A percentile compares a stretch with the other conserved stretches of the same genome.
Evolutionary conservation across 495 filamentous ascomycete species (phyloP).

Genomic region (Aspergillus sparsus): DNA sequence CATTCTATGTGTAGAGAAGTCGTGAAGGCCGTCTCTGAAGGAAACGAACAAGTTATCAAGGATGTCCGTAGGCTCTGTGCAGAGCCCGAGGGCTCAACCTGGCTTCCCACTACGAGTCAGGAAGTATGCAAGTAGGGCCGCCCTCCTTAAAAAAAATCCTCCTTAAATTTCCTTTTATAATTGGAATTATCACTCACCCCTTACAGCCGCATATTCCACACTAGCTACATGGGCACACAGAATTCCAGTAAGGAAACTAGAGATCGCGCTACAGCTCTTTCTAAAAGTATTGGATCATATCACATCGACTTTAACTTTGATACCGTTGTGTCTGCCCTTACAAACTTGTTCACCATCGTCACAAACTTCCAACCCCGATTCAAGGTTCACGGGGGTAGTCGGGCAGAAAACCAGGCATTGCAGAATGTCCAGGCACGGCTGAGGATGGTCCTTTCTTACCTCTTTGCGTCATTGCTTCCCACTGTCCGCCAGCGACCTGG

Average conservation of each 20-base stretch:
- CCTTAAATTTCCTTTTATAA: neutral
- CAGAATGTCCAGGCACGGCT: conserved; percentile 82
- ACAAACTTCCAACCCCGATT: conserved; percentile 64
- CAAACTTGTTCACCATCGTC: conserved; percentile 53
- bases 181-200: conserved; percentile 16
- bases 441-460: conserved; percentile 79
- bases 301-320: conserved; percentile 81
- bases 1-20: conserved; percentile 79
- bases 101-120: conserved; percentile 55
- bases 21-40: conserved; percentile 60
- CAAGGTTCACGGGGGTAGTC: conserved; percentile 65
- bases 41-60: conserved; percentile 67
- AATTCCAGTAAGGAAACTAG: conserved; percentile 74
- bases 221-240: conserved; percentile 78
- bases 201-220: conserved; percentile 62
- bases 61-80: conserved; percentile 66
- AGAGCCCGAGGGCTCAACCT: conserved; percentile 52
- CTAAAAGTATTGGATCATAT: conserved; percentile 69
- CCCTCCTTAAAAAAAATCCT: neutral
- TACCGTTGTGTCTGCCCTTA: conserved; percentile 55
- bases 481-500: conserved; percentile 53
- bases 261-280: conserved; percentile 65
- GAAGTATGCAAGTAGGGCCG: conserved; percentile 57
- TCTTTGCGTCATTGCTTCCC: conserved; percentile 69
- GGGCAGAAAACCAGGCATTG: conserved; percentile 64